These are phyloP conservation scores for sunflower (Helianthus annuus) DNA, from an alignment of 129 eudicot genomes.

Conservation along the genomic window HanXRQr2.0-SUNRISE NC_035448.2:135097333-135097832, in stretches of 20 bases:
- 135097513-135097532: too few species aligned
- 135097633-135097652: too few species aligned
- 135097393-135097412: background rate
- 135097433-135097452: background rate
- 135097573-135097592: too few species aligned
- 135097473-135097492: too few species aligned
- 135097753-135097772: background rate
- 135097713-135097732: too few species aligned
- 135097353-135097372: constrained; percentile 35
- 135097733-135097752: background rate
- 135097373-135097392: constrained; percentile 36
- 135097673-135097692: background rate
- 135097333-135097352: constrained; percentile 24
- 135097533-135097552: too few species aligned
- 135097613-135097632: too few species aligned
- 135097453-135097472: too few species aligned
- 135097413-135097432: background rate
- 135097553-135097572: too few species aligned
- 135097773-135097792: background rate
- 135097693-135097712: background rate
- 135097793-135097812: constrained; percentile 39
- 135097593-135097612: too few species aligned
- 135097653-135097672: background rate
- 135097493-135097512: too few species aligned
- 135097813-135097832: constrained; percentile 25